A percentile compares a stretch with the other conserved stretches of the same genome.
Conservation (phyloP, 257 asterid genomes). For the Solanum etuberosum region DNA sequence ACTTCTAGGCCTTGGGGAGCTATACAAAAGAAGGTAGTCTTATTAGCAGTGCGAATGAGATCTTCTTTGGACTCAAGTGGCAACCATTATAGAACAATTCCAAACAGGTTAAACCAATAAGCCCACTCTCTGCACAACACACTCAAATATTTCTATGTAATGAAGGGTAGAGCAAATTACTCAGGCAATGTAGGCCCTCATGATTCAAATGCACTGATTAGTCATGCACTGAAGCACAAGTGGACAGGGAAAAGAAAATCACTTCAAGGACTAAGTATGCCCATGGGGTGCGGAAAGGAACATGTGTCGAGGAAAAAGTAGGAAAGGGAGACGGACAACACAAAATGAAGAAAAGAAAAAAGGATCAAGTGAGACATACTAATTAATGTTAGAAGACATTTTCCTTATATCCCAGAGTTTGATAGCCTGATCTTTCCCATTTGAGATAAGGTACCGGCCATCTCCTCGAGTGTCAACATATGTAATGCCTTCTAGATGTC, state of each 20-base stretch:
- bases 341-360: neutral
- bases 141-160: neutral
- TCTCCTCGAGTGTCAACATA: constrained; percentile 89
- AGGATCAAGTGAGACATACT: constrained; percentile 33
- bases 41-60: neutral
- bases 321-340: neutral
- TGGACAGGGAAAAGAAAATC: neutral
- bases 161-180: neutral
- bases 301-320: neutral
- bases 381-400: constrained; percentile 79
- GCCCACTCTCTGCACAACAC: neutral
- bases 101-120: neutral
- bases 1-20: constrained; percentile 39
- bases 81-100: neutral
- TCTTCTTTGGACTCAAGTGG: neutral
- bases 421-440: constrained; percentile 87
- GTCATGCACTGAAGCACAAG: neutral
- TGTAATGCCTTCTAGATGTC: constrained; percentile 92
- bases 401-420: constrained; percentile 94
- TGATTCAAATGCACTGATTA: neutral
- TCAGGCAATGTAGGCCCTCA: neutral
- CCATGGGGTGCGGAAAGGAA: neutral
- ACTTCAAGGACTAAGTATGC: neutral
- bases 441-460: constrained; percentile 87
- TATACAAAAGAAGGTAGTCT: constrained; percentile 19